Percentiles rank a stretch among this genome's conserved stretches.
Evolutionary conservation across 441 rosid species (phyloP).

Genomic region (Pelargonium myrrhifolium): DNA sequence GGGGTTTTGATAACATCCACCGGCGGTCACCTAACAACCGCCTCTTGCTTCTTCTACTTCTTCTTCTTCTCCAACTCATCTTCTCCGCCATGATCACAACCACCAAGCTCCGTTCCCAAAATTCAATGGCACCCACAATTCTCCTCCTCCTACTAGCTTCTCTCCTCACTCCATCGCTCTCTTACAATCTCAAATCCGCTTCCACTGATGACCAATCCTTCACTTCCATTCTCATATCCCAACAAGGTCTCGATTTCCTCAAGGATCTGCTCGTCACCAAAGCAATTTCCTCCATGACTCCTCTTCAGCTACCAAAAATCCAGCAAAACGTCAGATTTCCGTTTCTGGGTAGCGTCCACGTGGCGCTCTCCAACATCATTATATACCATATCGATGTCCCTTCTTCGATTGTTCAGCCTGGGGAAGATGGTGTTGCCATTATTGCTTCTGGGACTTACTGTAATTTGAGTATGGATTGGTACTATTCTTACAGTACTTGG

Average conservation of each 20-base stretch:
- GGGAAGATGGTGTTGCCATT: slow-evolving; percentile 41
- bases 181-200: slow-evolving; percentile 22
- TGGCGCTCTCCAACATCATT: slow-evolving; percentile 57
- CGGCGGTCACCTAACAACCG: background rate
- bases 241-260: slow-evolving; percentile 80
- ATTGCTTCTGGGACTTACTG: slow-evolving; percentile 58
- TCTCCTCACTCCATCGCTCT: slow-evolving; percentile 23
- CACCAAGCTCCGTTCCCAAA: slow-evolving; percentile 5
- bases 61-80: background rate
- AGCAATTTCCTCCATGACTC: slow-evolving; percentile 59
- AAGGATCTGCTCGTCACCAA: slow-evolving; percentile 63
- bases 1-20: no score
- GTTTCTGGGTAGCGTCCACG: slow-evolving; percentile 56
- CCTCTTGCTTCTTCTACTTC: slow-evolving; percentile 4
- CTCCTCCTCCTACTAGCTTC: slow-evolving; percentile 27
- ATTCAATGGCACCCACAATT: slow-evolving; percentile 21
- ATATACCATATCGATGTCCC: slow-evolving; percentile 43
- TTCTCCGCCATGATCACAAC: slow-evolving; percentile 5
- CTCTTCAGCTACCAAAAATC: slow-evolving; percentile 56
- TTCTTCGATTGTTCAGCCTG: slow-evolving; percentile 45
- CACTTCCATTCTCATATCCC: slow-evolving; percentile 65
- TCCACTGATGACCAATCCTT: slow-evolving; percentile 37
- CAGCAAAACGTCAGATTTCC: slow-evolving; percentile 51
- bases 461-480: slow-evolving; percentile 66
- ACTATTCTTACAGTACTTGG: slow-evolving; percentile 53